Conservation (phyloP, 139 green algal genomes). For the Ettlia oleoabundans region DNA sequence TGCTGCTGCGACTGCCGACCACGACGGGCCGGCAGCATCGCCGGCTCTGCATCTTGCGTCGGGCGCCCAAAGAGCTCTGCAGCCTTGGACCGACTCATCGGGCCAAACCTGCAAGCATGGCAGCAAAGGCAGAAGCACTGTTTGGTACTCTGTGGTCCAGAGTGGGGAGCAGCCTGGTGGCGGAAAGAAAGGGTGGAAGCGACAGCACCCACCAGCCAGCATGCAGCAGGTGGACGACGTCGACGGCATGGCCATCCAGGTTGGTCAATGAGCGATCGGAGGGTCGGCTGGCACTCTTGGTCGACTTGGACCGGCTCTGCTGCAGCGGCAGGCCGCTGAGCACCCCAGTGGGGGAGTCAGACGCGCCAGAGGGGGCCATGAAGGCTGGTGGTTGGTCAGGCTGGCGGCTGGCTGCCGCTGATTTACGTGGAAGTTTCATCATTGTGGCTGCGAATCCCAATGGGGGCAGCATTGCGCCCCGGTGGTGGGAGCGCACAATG, state of each 20-base stretch:
- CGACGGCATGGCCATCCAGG: conserved; percentile 14
- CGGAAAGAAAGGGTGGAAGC: too few species aligned
- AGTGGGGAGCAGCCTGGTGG: too few species aligned
- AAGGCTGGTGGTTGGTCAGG: neutral
- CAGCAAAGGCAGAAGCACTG: neutral
- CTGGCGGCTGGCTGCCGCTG: neutral
- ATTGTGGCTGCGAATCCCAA: neutral
- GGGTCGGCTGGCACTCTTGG: neutral
- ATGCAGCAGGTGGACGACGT: conserved; percentile 20
- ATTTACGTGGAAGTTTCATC: neutral
- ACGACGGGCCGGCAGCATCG: neutral
- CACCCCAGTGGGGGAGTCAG: neutral
- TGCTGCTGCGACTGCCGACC: neutral
- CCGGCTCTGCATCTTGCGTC: neutral
- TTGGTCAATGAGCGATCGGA: neutral
- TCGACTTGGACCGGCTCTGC: neutral
- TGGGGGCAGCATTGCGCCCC: too few species aligned
- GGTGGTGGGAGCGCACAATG: too few species aligned
- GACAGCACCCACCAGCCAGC: conserved; percentile 7
- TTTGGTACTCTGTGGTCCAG: too few species aligned
- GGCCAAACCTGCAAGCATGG: conserved; percentile 1
- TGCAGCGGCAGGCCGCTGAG: neutral
- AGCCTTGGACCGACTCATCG: conserved; percentile 1
- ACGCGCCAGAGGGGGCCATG: neutral
- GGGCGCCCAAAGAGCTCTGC: neutral